A percentile compares a stretch with the other conserved stretches of the same genome.
phyloP scores from a whole-genome alignment of 2,329 filamentous ascomycete genomes.

The Pseudovirgaria hyperparasitica region DNA sequence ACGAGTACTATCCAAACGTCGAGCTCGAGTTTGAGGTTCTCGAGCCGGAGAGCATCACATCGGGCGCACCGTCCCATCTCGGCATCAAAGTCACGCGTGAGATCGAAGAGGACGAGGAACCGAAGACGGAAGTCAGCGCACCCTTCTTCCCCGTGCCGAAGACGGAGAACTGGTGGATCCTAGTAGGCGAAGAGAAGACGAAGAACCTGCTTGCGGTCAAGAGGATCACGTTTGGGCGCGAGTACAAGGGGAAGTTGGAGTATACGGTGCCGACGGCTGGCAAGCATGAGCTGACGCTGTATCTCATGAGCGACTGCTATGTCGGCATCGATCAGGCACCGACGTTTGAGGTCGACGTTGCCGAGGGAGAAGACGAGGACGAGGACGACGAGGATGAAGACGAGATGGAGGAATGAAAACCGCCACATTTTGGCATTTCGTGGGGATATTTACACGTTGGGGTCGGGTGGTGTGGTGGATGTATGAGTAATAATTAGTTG shows the following conservation, averaged over 20 bases:
- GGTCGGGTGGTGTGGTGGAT: too few species aligned
- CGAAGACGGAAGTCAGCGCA: conserved; percentile 78
- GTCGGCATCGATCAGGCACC: conserved; percentile 94
- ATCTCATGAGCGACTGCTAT: conserved; percentile 95
- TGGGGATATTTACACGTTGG: too few species aligned
- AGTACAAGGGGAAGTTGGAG: conserved; percentile 69
- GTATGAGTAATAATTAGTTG: too few species aligned
- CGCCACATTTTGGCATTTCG: too few species aligned
- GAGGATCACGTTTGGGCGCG: conserved; percentile 72
- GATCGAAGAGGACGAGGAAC: conserved; percentile 55
- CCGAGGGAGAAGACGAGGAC: conserved; percentile 91
- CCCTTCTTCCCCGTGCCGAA: conserved; percentile 89
- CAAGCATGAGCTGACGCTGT: conserved; percentile 77
- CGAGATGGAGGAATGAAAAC: conserved; percentile 26
- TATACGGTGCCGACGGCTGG: conserved; percentile 78
- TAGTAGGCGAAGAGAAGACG: conserved; percentile 83
- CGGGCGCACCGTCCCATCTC: conserved; percentile 70
- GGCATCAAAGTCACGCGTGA: conserved; percentile 78
- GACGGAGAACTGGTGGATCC: conserved; percentile 97
- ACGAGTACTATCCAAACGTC: conserved; percentile 89
- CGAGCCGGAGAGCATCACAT: conserved; percentile 65
- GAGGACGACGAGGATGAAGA: conserved; percentile 72
- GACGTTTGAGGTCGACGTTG: conserved; percentile 70
- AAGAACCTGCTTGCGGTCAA: conserved; percentile 88
- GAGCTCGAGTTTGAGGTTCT: conserved; percentile 81